Percentiles rank a stretch among this genome's conserved stretches.
These are phyloP conservation scores for Triticum turgidum DNA, from an alignment of 176 grass and related monocot species.

Conservation along the genomic window DNA sequence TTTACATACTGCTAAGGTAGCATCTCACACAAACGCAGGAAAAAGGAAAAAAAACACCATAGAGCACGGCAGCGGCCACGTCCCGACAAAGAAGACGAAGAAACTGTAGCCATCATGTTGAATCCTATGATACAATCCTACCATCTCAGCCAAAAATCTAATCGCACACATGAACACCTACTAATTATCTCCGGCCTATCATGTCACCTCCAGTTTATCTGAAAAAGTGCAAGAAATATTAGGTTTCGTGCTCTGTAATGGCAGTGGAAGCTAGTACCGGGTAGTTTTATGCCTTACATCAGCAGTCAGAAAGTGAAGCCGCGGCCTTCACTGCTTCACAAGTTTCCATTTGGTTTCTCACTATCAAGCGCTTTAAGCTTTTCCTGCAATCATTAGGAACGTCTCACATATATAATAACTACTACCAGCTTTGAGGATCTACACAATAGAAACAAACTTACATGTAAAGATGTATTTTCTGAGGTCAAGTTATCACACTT, in stretches of 20 bases:
- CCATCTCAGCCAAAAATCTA: conserved; percentile 47
- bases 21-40: conserved; percentile 15
- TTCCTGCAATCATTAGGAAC: conserved; percentile 39
- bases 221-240: conserved; percentile 27
- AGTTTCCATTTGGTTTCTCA: conserved; percentile 51
- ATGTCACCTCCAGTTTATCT: conserved; percentile 49
- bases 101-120: conserved; percentile 47
- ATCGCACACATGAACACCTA: conserved; percentile 32
- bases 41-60: not conserved
- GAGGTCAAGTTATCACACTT: conserved; percentile 59
- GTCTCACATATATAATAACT: not conserved
- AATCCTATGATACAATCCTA: conserved; percentile 61
- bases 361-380: conserved; percentile 59
- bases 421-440: not conserved
- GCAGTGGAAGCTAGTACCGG: not conserved
- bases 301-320: conserved; percentile 49
- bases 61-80: conserved; percentile 5
- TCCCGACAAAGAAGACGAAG: conserved; percentile 28
- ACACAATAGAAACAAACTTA: conserved; percentile 28
- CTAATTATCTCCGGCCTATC: conserved; percentile 32
- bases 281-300: conserved; percentile 45
- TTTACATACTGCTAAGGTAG: conserved; percentile 24
- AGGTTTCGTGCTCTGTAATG: not conserved
- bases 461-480: conserved; percentile 58
- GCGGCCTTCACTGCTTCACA: conserved; percentile 30